These are phyloP conservation scores for Moringa oleifera DNA, from an alignment of 345 rosid genomes.

Conservation along the genomic window DNA sequence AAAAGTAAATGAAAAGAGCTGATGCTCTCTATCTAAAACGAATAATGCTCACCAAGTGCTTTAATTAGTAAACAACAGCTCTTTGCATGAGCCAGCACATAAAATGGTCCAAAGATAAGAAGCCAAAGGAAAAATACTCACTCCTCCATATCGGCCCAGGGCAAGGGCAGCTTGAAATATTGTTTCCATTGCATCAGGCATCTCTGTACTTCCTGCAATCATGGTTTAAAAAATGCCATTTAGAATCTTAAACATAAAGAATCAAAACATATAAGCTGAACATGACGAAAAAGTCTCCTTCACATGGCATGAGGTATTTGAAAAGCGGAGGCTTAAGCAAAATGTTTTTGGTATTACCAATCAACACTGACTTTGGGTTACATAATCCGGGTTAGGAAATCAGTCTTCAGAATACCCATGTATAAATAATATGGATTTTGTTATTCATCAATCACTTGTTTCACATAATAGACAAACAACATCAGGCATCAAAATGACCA, in stretches of 20 bases:
- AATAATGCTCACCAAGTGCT: background rate
- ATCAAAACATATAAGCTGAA: background rate
- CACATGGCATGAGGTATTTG: no score
- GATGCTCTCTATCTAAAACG: background rate
- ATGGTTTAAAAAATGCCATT: constrained; percentile 9
- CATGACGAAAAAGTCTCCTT: no score
- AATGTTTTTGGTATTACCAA: background rate
- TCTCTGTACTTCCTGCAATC: constrained; percentile 55
- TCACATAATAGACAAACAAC: background rate
- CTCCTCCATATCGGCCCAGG: constrained; percentile 75
- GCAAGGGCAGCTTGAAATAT: constrained; percentile 88
- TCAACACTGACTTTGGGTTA: background rate
- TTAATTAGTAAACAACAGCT: background rate
- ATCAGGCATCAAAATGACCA: background rate
- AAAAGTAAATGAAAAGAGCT: background rate
- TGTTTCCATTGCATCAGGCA: constrained; percentile 98
- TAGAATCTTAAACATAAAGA: constrained; percentile 7
- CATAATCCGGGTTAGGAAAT: background rate
- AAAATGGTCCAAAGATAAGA: background rate
- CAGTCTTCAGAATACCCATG: background rate
- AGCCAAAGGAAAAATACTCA: constrained; percentile 32
- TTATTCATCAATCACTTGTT: background rate
- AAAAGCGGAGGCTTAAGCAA: no score
- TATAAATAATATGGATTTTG: no score
- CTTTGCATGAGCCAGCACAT: background rate